A percentile compares a stretch with the other conserved stretches of the same genome.
Evolutionary conservation across 805 yeast genomes (phyloP).

Genomic region (Metschnikowia peoriensis): DNA sequence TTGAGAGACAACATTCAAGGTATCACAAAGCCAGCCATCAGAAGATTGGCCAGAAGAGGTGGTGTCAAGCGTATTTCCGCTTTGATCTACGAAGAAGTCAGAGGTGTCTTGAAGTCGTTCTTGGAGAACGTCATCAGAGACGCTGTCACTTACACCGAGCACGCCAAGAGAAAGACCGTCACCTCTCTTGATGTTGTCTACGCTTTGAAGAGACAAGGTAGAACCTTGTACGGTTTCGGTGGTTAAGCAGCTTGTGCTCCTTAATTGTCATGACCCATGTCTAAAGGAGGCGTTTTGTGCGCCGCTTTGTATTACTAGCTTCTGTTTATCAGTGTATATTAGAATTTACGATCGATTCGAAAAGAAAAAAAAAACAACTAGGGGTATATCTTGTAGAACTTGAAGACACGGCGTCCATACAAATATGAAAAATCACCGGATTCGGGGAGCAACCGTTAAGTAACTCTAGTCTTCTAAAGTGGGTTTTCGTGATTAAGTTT

Average conservation of each 20-base stretch:
- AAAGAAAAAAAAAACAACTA: not conserved
- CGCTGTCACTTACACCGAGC: slow-evolving; percentile 99
- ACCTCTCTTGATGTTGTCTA: slow-evolving; percentile 98
- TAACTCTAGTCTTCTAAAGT: too few relatives aligned
- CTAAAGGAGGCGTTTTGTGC: not conserved
- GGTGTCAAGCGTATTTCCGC: slow-evolving; percentile 99
- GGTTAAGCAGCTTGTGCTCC: slow-evolving; percentile 49
- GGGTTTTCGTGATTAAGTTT: too few relatives aligned
- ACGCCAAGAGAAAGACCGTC: slow-evolving; percentile 99
- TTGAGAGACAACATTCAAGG: slow-evolving; percentile 99
- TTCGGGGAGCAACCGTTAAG: too few relatives aligned
- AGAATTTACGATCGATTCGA: slow-evolving; percentile 22
- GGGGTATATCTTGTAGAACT: too few relatives aligned
- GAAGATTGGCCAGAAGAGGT: slow-evolving; percentile 99
- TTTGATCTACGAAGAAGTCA: slow-evolving; percentile 97
- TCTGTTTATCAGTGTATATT: slow-evolving; percentile 22
- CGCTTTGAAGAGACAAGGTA: slow-evolving; percentile 99
- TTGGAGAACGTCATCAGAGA: slow-evolving; percentile 97
- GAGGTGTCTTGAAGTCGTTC: slow-evolving; percentile 94
- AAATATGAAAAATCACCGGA: too few relatives aligned
- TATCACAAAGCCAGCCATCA: slow-evolving; percentile 99
- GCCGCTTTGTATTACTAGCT: slow-evolving; percentile 22
- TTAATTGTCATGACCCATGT: not conserved
- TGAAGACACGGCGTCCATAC: too few relatives aligned
- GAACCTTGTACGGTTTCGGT: slow-evolving; percentile 99